Conservation (phyloP, 495 filamentous ascomycete species). For the Aspergillus mulundensis region DNA sequence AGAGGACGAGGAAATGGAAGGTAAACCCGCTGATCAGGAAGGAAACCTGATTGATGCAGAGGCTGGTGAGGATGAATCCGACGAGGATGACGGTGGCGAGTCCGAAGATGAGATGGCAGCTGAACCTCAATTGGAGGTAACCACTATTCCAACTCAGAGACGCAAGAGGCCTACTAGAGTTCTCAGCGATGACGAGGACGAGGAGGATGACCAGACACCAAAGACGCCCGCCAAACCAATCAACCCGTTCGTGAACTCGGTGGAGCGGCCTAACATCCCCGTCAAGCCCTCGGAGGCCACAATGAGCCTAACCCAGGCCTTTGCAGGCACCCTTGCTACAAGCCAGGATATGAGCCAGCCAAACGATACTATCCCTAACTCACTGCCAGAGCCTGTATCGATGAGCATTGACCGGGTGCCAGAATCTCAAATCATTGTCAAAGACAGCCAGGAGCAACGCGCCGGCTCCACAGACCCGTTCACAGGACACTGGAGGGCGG, state of each 20-base stretch:
- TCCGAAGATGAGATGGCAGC: constrained; percentile 40
- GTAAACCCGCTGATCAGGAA: constrained; percentile 46
- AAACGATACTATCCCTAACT: constrained; percentile 40
- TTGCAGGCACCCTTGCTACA: constrained; percentile 84
- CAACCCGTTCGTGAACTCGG: constrained; percentile 23
- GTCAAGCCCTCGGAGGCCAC: constrained; percentile 51
- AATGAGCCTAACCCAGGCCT: constrained; percentile 84
- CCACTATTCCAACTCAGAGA: constrained; percentile 21
- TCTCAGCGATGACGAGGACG: constrained; percentile 52
- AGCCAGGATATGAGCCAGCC: constrained; percentile 34
- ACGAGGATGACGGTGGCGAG: constrained; percentile 31
- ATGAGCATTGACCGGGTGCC: constrained; percentile 39
- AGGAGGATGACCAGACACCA: constrained; percentile 43
- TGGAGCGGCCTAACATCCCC: constrained; percentile 47
- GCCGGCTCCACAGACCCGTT: constrained; percentile 29
- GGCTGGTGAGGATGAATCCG: constrained; percentile 55
- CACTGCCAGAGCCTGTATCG: constrained; percentile 51
- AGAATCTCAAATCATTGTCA: constrained; percentile 55
- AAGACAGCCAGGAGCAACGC: constrained; percentile 57
- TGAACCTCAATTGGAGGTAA: constrained; percentile 23
- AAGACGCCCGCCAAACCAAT: constrained; percentile 34
- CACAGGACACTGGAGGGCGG: constrained; percentile 27
- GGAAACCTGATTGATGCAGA: constrained; percentile 39
- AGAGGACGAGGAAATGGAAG: constrained; percentile 27
- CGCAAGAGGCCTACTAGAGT: constrained; percentile 40